Evolutionary conservation across 345 rosid genomes (phyloP).

Genomic region (Cochlearia excelsa): DNA sequence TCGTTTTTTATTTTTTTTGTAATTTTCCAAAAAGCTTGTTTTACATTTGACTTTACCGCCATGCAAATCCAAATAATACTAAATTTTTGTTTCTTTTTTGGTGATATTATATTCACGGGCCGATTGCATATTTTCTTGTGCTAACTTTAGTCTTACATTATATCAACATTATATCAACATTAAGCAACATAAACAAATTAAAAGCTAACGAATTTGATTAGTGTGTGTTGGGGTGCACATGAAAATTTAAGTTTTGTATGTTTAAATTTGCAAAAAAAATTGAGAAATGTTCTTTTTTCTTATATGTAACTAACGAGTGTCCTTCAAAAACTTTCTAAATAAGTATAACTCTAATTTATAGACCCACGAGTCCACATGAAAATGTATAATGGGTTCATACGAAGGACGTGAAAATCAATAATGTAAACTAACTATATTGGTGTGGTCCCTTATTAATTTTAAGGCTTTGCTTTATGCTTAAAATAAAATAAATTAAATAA

Average conservation of each 20-base stretch:
- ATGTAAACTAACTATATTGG: conserved; percentile 5
- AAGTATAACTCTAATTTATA: not conserved
- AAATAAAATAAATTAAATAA: too few species aligned
- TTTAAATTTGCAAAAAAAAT: too few species aligned
- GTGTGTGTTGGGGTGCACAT: too few species aligned
- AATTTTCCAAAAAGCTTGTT: conserved; percentile 1
- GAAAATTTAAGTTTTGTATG: too few species aligned
- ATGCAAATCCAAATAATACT: conserved; percentile 11
- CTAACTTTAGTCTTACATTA: too few species aligned
- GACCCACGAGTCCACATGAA: conserved; percentile 19
- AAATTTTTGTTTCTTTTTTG: conserved; percentile 7
- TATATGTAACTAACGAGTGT: conserved; percentile 12
- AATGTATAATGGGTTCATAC: conserved; percentile 10
- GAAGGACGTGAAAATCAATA: conserved; percentile 22
- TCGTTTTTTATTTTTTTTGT: not conserved
- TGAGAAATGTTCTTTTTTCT: too few species aligned
- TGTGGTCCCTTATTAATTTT: conserved; percentile 16
- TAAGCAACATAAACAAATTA: too few species aligned
- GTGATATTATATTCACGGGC: conserved; percentile 19
- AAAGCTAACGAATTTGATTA: too few species aligned
- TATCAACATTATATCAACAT: too few species aligned
- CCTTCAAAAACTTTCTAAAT: conserved; percentile 13
- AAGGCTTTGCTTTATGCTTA: conserved; percentile 6
- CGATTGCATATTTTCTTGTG: too few species aligned
- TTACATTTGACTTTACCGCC: conserved; percentile 17